These are phyloP conservation scores for Tetrapisispora namnaoensis DNA, from an alignment of 805 yeast genomes.

Conservation along the genomic window DNA sequence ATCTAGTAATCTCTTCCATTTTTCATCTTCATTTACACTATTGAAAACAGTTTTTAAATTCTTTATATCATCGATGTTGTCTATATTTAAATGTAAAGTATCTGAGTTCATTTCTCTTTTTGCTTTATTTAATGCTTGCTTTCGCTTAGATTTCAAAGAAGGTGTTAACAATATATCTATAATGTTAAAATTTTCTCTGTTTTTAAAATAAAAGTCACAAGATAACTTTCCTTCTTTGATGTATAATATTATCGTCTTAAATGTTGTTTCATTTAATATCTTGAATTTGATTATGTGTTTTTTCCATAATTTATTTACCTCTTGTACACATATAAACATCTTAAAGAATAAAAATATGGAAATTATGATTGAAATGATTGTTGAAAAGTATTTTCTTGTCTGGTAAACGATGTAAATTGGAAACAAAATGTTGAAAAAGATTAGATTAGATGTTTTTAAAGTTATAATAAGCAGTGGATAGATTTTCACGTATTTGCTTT, in stretches of 20 bases:
- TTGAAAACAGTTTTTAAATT: not conserved
- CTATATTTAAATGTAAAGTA: not conserved
- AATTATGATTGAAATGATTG: slow-evolving; percentile 8
- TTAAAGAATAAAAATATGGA: slow-evolving; percentile 11
- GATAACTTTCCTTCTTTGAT: not conserved
- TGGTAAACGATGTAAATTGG: slow-evolving; percentile 16
- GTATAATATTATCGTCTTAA: slow-evolving; percentile 1
- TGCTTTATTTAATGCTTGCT: not conserved
- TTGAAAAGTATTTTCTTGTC: slow-evolving; percentile 11
- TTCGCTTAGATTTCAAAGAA: not conserved
- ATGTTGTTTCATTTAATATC: slow-evolving; percentile 5
- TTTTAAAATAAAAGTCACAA: slow-evolving; percentile 1
- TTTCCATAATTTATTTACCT: slow-evolving; percentile 16
- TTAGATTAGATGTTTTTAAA: slow-evolving; percentile 12
- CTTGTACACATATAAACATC: slow-evolving; percentile 9
- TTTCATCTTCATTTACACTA: not conserved
- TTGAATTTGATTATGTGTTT: slow-evolving; percentile 10
- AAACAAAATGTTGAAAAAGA: slow-evolving; percentile 15
- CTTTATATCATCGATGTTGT: not conserved
- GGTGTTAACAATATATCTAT: slow-evolving; percentile 4
- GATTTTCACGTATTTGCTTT: not conserved
- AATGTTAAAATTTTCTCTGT: not conserved
- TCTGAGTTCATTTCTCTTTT: not conserved
- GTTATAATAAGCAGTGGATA: slow-evolving; percentile 10
- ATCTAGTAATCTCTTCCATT: not conserved